phyloP scores from a whole-genome alignment of 345 rosid species.

The Acer campestre region DNA sequence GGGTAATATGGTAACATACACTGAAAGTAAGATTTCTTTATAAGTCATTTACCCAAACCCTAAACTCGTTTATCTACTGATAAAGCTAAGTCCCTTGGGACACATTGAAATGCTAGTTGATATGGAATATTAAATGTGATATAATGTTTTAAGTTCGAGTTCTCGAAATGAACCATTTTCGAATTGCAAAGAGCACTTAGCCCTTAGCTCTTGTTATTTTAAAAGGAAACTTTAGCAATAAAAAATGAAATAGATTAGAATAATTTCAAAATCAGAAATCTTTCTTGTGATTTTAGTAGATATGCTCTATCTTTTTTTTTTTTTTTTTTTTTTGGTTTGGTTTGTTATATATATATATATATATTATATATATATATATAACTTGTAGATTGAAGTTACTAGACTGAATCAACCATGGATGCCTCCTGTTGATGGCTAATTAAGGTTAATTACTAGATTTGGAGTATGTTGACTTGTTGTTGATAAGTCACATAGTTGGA shows the following conservation, averaged over 20 bases:
- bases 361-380: too few species aligned
- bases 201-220: neutral
- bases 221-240: neutral
- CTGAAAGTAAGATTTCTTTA: too few species aligned
- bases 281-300: neutral
- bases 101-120: too few species aligned
- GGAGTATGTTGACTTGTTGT: neutral
- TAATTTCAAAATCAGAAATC: neutral
- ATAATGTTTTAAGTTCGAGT: too few species aligned
- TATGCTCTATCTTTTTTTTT: too few species aligned
- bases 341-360: too few species aligned
- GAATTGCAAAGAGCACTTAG: too few species aligned
- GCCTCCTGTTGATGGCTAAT: neutral
- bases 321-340: neutral
- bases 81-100: rapidly evolving
- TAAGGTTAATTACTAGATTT: neutral
- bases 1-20: too few species aligned
- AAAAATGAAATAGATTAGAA: neutral
- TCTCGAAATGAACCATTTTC: too few species aligned
- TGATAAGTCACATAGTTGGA: neutral
- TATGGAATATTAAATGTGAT: too few species aligned
- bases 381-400: neutral
- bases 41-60: too few species aligned
- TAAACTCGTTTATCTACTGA: too few species aligned
- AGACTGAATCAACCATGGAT: neutral